Conservation (phyloP, 2,329 filamentous ascomycete species). For the Stachybotrys echinatus region DNA sequence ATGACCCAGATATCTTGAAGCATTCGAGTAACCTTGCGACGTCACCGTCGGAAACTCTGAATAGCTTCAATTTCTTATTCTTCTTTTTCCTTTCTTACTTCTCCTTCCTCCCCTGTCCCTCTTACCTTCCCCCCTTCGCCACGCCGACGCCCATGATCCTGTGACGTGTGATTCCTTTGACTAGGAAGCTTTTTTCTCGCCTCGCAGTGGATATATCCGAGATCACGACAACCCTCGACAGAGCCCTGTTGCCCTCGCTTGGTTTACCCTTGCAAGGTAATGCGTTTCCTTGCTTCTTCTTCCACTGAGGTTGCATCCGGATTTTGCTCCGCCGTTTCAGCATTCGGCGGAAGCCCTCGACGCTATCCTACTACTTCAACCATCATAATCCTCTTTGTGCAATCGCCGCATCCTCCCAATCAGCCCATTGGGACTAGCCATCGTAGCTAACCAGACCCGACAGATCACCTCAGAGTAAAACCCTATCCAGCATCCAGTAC, state of each 20-base stretch:
- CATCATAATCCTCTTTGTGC: too few species aligned
- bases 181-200: neutral
- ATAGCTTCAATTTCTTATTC: slow-evolving; percentile 18
- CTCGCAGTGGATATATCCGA: neutral
- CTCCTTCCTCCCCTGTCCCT: slow-evolving; percentile 7
- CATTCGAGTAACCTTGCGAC: neutral
- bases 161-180: neutral
- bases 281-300: neutral
- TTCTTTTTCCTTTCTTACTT: slow-evolving; percentile 6
- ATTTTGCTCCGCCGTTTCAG: neutral
- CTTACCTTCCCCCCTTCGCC: neutral
- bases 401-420: too few species aligned
- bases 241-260: neutral
- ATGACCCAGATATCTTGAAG: neutral
- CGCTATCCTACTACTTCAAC: neutral
- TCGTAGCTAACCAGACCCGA: neutral
- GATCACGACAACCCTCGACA: neutral
- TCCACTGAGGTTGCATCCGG: neutral
- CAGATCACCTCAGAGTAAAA: neutral
- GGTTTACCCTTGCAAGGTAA: neutral
- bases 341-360: neutral
- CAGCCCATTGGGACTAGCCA: neutral
- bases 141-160: neutral
- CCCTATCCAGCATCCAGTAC: neutral
- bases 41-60: slow-evolving; percentile 14